phyloP scores from a whole-genome alignment of 2,329 filamentous ascomycete genomes.

The Hysterium pulicare region DNA sequence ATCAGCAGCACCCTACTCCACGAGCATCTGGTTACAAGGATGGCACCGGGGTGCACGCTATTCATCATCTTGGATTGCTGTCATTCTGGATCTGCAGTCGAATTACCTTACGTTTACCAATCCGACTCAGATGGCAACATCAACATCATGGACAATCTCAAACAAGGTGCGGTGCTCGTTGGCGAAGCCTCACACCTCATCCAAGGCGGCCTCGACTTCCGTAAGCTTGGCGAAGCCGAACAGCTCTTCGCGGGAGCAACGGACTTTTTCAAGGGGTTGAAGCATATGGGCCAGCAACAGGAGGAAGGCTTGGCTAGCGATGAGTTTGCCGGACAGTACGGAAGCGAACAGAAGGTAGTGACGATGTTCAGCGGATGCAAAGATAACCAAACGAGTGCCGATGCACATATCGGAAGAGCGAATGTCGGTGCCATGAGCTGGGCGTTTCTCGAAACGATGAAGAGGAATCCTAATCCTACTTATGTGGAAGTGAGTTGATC shows the following conservation, averaged over 20 bases:
- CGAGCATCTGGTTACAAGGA: conserved; percentile 48
- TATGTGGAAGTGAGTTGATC: conserved; percentile 38
- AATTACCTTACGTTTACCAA: conserved; percentile 58
- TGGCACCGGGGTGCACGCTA: conserved; percentile 51
- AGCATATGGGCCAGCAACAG: conserved; percentile 45
- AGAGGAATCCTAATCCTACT: conserved; percentile 30
- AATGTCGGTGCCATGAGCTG: conserved; percentile 48
- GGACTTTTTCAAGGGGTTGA: conserved; percentile 52
- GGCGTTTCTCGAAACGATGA: conserved; percentile 47
- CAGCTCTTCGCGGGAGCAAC: conserved; percentile 53
- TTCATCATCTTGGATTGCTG: conserved; percentile 61
- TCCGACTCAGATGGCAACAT: conserved; percentile 56
- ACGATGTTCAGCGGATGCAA: conserved; percentile 52
- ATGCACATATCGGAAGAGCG: conserved; percentile 45
- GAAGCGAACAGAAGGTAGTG: conserved; percentile 45
- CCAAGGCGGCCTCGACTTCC: conserved; percentile 49
- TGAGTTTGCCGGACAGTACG: conserved; percentile 44
- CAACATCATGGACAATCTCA: conserved; percentile 54
- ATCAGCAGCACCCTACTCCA: conserved; percentile 53
- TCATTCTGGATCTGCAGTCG: conserved; percentile 58
- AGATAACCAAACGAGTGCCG: conserved; percentile 51
- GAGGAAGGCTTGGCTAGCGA: conserved; percentile 38
- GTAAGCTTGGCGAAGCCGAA: conserved; percentile 50
- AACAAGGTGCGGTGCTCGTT: conserved; percentile 50
- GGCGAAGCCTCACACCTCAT: conserved; percentile 51